phyloP scores from a whole-genome alignment of 225 moss, liverwort and hornwort species.

The Pseudisothecium myosuroides region DNA sequence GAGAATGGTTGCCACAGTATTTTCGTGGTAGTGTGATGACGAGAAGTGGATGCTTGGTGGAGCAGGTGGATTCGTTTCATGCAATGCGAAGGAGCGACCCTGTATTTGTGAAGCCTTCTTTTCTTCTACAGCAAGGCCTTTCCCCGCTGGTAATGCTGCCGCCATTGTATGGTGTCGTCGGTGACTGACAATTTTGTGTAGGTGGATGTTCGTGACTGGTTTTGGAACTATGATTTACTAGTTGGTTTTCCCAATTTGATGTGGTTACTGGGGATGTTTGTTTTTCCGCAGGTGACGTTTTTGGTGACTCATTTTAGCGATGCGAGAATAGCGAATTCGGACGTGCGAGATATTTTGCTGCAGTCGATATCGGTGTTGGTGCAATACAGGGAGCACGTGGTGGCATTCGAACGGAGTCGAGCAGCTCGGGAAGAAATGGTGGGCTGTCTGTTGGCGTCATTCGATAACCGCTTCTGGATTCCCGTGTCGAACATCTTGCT shows the following conservation, averaged over 20 bases:
- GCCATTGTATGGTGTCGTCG: not conserved
- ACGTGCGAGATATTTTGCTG: constrained; percentile 77
- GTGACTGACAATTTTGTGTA: not conserved
- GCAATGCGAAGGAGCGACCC: constrained; percentile 91
- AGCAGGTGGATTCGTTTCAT: constrained; percentile 98
- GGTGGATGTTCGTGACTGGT: not conserved
- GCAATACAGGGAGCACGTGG: constrained; percentile 87
- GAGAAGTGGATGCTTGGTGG: not conserved
- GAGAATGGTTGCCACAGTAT: not conserved
- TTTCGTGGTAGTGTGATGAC: not conserved
- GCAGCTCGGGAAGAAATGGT: constrained; percentile 84
- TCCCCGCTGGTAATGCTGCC: constrained; percentile 60
- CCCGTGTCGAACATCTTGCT: constrained; percentile 95
- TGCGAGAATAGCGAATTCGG: constrained; percentile 80
- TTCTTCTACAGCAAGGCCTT: constrained; percentile 87
- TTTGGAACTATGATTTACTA: not conserved
- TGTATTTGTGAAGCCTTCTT: constrained; percentile 85
- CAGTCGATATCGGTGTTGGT: constrained; percentile 94
- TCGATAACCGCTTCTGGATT: constrained; percentile 98
- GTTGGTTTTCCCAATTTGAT: not conserved
- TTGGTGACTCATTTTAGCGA: constrained; percentile 91
- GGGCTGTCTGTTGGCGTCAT: constrained; percentile 61
- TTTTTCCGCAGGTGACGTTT: constrained; percentile 56
- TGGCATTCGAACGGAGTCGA: constrained; percentile 81
- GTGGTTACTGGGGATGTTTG: not conserved